Conservation (phyloP, 2,329 filamentous ascomycete species). For the Sporothrix humicola region DNA sequence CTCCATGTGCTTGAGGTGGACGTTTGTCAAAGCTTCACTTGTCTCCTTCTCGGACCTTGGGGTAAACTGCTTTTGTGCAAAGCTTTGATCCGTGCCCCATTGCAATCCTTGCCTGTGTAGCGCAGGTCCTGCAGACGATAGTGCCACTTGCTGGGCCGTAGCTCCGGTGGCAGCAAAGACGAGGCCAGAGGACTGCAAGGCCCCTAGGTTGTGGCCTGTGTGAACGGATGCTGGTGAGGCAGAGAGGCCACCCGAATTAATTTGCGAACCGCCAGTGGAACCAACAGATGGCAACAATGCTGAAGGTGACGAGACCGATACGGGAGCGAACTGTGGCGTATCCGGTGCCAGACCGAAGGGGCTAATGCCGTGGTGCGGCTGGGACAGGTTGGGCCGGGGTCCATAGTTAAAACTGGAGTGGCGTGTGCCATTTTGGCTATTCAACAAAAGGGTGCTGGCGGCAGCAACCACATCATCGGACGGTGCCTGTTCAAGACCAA, state of each 20-base stretch:
- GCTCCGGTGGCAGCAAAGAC: not conserved
- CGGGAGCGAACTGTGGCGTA: not conserved
- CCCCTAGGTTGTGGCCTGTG: not conserved
- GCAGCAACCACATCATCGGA: slow-evolving; percentile 65
- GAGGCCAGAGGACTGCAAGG: not conserved
- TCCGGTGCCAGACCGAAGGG: not conserved
- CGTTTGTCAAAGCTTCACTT: slow-evolving; percentile 60
- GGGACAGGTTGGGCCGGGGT: slow-evolving; percentile 35
- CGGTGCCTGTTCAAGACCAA: slow-evolving; percentile 42
- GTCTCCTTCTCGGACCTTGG: slow-evolving; percentile 63
- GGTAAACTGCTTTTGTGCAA: slow-evolving; percentile 60
- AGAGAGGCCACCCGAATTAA: not conserved
- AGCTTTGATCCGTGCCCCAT: slow-evolving; percentile 70
- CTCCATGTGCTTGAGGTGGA: slow-evolving; percentile 61
- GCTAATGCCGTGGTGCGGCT: slow-evolving; percentile 41
- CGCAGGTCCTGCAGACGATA: not conserved
- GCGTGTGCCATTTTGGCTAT: slow-evolving; percentile 44
- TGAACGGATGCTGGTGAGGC: not conserved
- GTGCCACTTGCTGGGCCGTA: not conserved
- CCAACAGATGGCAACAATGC: slow-evolving; percentile 4
- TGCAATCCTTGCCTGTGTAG: slow-evolving; percentile 40
- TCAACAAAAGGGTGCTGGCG: slow-evolving; percentile 56
- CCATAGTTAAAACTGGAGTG: slow-evolving; percentile 20
- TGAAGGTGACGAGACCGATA: not conserved
- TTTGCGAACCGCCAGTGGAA: not conserved